phyloP scores from a whole-genome alignment of 192 early-diverging fungal species.

The Spizellomyces sp. region DNA sequence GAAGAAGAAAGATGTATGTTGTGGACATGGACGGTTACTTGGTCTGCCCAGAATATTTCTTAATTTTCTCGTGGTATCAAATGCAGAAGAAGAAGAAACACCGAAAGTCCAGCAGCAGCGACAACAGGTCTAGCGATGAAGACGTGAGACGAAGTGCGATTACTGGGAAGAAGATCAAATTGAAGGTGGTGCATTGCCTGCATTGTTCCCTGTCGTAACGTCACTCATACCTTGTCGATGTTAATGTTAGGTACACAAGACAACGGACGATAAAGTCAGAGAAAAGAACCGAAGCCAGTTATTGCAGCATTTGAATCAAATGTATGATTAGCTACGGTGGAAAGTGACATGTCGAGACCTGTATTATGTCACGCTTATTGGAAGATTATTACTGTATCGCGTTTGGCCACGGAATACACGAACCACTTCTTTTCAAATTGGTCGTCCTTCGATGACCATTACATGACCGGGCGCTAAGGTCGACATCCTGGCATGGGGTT shows the following conservation, averaged over 20 bases:
- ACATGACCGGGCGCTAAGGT: neutral
- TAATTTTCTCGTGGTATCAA: too few relatives aligned
- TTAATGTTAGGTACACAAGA: constrained; percentile 27
- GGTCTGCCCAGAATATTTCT: neutral
- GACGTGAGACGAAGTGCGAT: constrained; percentile 39
- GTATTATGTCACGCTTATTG: too few relatives aligned
- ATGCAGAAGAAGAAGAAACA: constrained; percentile 28
- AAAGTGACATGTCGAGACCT: neutral
- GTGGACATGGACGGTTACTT: neutral
- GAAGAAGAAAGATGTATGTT: constrained; percentile 27
- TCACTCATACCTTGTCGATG: neutral
- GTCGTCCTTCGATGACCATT: neutral
- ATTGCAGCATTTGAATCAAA: constrained; percentile 36
- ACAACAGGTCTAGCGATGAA: constrained; percentile 21
- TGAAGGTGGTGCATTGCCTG: constrained; percentile 38
- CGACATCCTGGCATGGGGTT: constrained; percentile 23
- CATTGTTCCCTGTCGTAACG: neutral
- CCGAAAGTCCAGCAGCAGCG: neutral
- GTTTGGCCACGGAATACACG: neutral
- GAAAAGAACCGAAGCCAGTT: constrained; percentile 39
- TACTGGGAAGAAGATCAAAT: constrained; percentile 51
- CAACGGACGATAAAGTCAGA: constrained; percentile 31
- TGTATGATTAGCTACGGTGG: constrained; percentile 25
- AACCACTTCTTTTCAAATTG: neutral
- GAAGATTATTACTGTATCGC: too few relatives aligned